Evolutionary conservation across 2,329 filamentous ascomycete genomes (phyloP).

Genomic region (Botrytis sinoallii): DNA sequence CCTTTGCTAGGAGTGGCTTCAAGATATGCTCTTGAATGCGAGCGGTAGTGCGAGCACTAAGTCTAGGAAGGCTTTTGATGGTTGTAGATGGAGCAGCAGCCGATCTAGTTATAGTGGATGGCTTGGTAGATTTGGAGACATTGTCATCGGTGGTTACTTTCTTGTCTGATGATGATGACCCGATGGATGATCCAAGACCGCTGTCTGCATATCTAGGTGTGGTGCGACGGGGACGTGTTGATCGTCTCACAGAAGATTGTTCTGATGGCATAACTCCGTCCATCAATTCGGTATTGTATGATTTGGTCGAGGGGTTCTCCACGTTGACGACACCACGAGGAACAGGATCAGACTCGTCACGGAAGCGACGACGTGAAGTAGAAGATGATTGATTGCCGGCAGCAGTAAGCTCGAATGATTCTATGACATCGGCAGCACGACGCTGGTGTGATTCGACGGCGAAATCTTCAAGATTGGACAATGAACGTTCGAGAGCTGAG

Average conservation of each 20-base stretch:
- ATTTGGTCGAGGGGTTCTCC: constrained; percentile 42
- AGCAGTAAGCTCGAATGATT: constrained; percentile 61
- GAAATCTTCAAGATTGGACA: constrained; percentile 69
- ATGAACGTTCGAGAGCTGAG: constrained; percentile 58
- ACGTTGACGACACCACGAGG: constrained; percentile 57
- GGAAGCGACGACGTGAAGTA: constrained; percentile 42
- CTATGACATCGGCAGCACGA: constrained; percentile 64
- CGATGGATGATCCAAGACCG: constrained; percentile 80
- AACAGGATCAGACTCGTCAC: constrained; percentile 57
- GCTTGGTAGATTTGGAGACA: constrained; percentile 43
- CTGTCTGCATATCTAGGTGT: constrained; percentile 73
- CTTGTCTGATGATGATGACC: constrained; percentile 54
- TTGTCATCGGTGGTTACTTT: constrained; percentile 41
- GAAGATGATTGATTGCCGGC: constrained; percentile 41
- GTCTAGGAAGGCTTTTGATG: constrained; percentile 52
- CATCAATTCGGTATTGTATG: constrained; percentile 35
- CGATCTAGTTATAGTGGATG: constrained; percentile 61
- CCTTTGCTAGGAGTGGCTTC: constrained; percentile 71
- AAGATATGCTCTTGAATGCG: constrained; percentile 79
- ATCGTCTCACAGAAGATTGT: constrained; percentile 46
- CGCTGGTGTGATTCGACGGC: constrained; percentile 62
- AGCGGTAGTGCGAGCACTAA: constrained; percentile 68
- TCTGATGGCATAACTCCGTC: constrained; percentile 44
- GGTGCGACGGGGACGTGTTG: constrained; percentile 55
- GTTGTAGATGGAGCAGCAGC: constrained; percentile 48